phyloP scores from a whole-genome alignment of 192 early-diverging fungal genomes.

The Coemansia sp. region DNA sequence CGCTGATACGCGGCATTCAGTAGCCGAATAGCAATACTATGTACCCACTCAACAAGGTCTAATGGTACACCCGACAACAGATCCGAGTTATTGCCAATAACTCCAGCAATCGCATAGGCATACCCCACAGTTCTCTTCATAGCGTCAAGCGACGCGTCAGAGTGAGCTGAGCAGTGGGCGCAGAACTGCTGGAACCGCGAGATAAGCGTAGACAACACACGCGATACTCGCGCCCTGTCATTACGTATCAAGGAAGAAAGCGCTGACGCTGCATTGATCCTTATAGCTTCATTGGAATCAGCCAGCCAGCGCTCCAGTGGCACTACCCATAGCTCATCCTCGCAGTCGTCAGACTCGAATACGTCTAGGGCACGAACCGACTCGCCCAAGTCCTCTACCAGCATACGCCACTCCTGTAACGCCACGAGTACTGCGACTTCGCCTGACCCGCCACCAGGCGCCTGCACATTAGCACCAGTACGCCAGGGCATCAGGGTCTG shows the following conservation, averaged over 20 bases:
- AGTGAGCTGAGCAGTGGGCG: constrained; percentile 60
- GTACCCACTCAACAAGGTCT: constrained; percentile 78
- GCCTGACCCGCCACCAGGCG: constrained; percentile 21
- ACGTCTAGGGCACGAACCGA: background rate
- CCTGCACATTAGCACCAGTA: background rate
- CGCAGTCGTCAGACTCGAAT: background rate
- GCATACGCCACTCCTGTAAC: constrained; percentile 70
- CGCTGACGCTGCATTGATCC: constrained; percentile 72
- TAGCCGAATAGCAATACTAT: constrained; percentile 74
- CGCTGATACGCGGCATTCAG: constrained; percentile 60
- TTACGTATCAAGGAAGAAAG: constrained; percentile 65
- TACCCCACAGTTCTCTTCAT: constrained; percentile 63
- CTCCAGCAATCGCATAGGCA: constrained; percentile 65
- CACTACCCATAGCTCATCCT: constrained; percentile 40
- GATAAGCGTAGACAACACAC: constrained; percentile 66
- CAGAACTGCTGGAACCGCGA: constrained; percentile 75
- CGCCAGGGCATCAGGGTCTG: constrained; percentile 70
- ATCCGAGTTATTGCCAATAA: constrained; percentile 43
- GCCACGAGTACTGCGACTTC: constrained; percentile 71
- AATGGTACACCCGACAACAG: constrained; percentile 57
- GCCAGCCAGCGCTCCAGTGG: constrained; percentile 70
- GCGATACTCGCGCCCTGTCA: constrained; percentile 56
- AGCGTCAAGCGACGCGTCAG: constrained; percentile 39
- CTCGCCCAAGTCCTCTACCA: constrained; percentile 77
- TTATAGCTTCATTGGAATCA: constrained; percentile 72